Evolutionary conservation across 2,329 filamentous ascomycete genomes (phyloP), one percentile per base, ranked within the genome.

Genomic region (Arthroderma uncinatum): DNA sequence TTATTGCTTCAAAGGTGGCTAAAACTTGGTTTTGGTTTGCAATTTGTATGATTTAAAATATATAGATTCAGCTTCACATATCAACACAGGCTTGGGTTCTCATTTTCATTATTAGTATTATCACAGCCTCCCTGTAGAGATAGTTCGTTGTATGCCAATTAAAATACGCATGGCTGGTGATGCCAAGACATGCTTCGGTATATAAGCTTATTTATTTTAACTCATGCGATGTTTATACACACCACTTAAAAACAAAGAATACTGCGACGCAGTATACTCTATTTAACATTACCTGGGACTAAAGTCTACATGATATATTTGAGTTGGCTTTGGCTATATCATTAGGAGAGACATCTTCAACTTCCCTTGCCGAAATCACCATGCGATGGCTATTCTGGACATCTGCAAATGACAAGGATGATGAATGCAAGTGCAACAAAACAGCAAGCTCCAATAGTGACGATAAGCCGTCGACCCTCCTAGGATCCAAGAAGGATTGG

Each of bases 311-410:
- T 25, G 19, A 47, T 47, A 23, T 21, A 4, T 47, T 28, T 25
- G 8, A 9, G 6, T 42, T 16, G 19, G 39, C 21, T 16, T 16
- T 42, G 19, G 39, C 16, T 19, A 42, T 42, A 23, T 6, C 7
- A 30, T 23, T 42, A 10, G 6, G 39, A 25, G n/a, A 16, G 12
- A 9, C 21, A 8, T 23, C 16, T 3, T 25, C 23, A 30, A 25
- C 28, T 21, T 47, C 21, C 42, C 42, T 39, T 8, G 34, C 6
- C 7, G 19, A 4, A 9, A 23, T 61, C 68, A 68, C 62, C 59
- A 78, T 78, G 76, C 70, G 68, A 76, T 78, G 76, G 76, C 72
- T 74, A 59, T 71, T 72, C 70, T 76, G 76, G 74, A 68, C 70
- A 60, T 70, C 21, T 14, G 50, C 14, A 8, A 53, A 53, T 25